Percentiles rank a stretch among this genome's conserved stretches.
phyloP scores from a whole-genome alignment of 345 rosid species.

The Ricinus communis region DNA sequence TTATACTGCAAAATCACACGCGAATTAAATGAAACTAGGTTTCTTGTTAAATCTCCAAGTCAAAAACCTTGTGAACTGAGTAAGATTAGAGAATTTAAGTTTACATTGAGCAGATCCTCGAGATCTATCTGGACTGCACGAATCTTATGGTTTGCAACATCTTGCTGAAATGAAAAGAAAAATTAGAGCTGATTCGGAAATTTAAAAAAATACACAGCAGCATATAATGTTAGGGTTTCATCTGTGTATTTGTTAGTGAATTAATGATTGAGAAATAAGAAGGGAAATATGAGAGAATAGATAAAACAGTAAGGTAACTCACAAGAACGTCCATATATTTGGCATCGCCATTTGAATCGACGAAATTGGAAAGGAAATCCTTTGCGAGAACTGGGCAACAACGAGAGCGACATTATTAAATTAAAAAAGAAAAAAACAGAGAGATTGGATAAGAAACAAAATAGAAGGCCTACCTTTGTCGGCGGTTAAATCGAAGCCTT shows the following conservation, averaged over 20 bases:
- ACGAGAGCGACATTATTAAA: not conserved
- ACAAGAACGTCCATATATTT: constrained; percentile 85
- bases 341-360: constrained; percentile 63
- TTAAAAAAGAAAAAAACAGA: not conserved
- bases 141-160: constrained; percentile 73
- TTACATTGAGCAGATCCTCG: constrained; percentile 75
- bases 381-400: constrained; percentile 54
- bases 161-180: constrained; percentile 55
- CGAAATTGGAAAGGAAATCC: constrained; percentile 75
- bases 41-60: not conserved
- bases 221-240: not conserved
- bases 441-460: too few relatives aligned
- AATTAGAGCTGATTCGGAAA: not conserved
- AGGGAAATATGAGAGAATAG: not conserved
- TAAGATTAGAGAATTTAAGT: not conserved
- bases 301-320: constrained; percentile 27
- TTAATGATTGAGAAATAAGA: too few relatives aligned
- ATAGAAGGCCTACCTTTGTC: constrained; percentile 53
- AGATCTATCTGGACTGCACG: constrained; percentile 79
- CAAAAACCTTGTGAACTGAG: too few relatives aligned
- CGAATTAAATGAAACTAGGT: constrained; percentile 18
- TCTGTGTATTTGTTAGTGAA: too few relatives aligned
- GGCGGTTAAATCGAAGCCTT: constrained; percentile 49
- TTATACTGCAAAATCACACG: constrained; percentile 48
- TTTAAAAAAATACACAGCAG: not conserved